Evolutionary conservation across 495 filamentous ascomycete genomes (phyloP).

Genomic region (Aspergillus olivimuriae): DNA sequence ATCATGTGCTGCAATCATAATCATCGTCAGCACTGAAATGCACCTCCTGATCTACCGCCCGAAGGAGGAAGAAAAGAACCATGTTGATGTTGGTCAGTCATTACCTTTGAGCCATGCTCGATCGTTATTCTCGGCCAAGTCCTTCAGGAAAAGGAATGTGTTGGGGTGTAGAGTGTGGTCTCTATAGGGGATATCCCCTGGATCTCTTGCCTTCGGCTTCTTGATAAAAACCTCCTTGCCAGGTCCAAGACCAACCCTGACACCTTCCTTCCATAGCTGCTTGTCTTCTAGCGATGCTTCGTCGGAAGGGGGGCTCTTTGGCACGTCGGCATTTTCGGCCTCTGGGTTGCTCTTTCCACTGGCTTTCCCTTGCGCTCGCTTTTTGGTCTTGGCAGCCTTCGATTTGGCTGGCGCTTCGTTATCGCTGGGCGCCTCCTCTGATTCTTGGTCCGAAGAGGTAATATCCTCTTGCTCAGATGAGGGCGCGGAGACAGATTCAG

Average conservation of each 20-base stretch:
- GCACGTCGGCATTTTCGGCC: constrained; percentile 7
- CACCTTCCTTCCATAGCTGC: constrained; percentile 53
- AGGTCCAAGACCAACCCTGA: constrained; percentile 50
- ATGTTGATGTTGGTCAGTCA: constrained; percentile 1
- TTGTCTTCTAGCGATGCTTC: too few relatives aligned
- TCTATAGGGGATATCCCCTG: constrained; percentile 58
- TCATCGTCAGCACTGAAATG: too few relatives aligned
- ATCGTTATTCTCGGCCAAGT: constrained; percentile 72
- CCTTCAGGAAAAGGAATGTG: constrained; percentile 69
- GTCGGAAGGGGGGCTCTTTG: too few relatives aligned
- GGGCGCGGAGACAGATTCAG: constrained; percentile 20
- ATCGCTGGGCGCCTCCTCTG: constrained; percentile 4
- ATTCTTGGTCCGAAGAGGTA: constrained; percentile 17
- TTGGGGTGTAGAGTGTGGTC: constrained; percentile 72
- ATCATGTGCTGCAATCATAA: constrained; percentile 55
- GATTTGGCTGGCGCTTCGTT: not conserved
- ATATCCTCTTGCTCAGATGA: constrained; percentile 19
- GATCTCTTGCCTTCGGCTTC: constrained; percentile 61
- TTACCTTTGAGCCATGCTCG: constrained; percentile 75
- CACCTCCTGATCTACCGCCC: too few relatives aligned
- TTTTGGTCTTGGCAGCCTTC: too few relatives aligned
- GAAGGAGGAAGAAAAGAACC: not conserved
- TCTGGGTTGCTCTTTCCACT: too few relatives aligned
- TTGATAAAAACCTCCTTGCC: constrained; percentile 63
- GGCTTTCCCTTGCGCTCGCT: too few relatives aligned